Evolutionary conservation across 768 basidiomycete species (phyloP), one percentile per base, ranked within the genome.

Genomic region (Cantharellus anzutake): DNA sequence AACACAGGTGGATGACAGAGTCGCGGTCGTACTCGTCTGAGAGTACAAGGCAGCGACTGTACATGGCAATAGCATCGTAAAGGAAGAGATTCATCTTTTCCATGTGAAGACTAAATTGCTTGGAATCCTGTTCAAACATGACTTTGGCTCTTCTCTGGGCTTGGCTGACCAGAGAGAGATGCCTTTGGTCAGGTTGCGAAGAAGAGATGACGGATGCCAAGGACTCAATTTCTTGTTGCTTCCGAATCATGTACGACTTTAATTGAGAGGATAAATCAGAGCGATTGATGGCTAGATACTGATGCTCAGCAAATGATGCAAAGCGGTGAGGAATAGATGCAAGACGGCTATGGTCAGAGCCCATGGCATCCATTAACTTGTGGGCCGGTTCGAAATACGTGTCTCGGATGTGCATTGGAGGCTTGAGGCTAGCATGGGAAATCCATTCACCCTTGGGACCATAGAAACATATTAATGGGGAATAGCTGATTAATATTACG

Each of bases 251-350:
- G 65, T 90, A 89, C 0, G 82, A 71, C 64, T 80, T 82, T 71
- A 80, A 79, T 50, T 85, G 75, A 7, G 83, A 66, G 0, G 78
- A 76, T 62, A 89, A 88, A 0, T 84, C 78, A 0, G 86, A 84
- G 62, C 80, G 77, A 16, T 76, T 68, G 41, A 86, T 78, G 2
- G 79, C 73, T 61, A 84, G 79, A 66, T 87, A 92, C 66, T 98
- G 93, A 7, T 77, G 75, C 65, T 98, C 91, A 0, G 93, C 87
- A 66, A 98, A 98, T 35, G 78, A 75, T 0, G 94, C 96, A 67
- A 81, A 97, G 65, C 86, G 78, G 61, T 83, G 81, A 68, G 79
- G 89, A 40, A 93, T 74, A 44, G 60, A 38, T 11, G 65, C 66
- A 37, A 59, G 56, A 41, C 64, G 67, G 42, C 66, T 62, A 11